Conservation (phyloP, 352 stramenopile genomes). For the Blastocystis sp. region DNA sequence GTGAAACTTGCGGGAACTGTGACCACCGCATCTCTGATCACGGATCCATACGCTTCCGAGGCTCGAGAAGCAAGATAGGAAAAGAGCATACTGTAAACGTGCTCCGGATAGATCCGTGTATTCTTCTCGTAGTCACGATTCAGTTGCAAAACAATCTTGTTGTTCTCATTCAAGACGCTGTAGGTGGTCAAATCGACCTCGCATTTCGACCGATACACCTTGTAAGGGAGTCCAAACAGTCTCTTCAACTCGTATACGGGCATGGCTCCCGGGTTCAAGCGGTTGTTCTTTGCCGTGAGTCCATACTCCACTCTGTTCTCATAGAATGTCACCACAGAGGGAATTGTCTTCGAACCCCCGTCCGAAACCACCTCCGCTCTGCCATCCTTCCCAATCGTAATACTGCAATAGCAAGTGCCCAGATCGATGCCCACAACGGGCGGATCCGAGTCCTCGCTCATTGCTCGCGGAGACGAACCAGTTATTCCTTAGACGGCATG, state of each 20-base stretch:
- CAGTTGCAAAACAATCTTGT: not conserved
- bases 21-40: constrained; percentile 11
- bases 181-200: not conserved
- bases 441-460: not conserved
- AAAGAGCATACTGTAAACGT: not conserved
- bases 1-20: constrained; percentile 41
- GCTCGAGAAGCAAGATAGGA: not conserved
- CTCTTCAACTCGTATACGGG: not conserved
- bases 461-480: too few relatives aligned
- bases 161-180: not conserved
- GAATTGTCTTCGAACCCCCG: not conserved
- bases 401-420: not conserved
- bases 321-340: not conserved
- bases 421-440: not conserved
- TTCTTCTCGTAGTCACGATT: not conserved
- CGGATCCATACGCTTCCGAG: not conserved
- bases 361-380: not conserved
- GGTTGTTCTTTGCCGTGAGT: not conserved
- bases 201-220: not conserved
- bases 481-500: too few relatives aligned
- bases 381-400: not conserved
- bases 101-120: not conserved
- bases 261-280: not conserved
- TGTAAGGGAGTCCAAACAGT: not conserved
- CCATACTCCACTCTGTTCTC: not conserved